Percentiles rank a stretch among this genome's conserved stretches.
These are phyloP conservation scores for Haplosporangium sp. DNA, from an alignment of 371 early-diverging fungal species.

Conservation along the genomic window DNA sequence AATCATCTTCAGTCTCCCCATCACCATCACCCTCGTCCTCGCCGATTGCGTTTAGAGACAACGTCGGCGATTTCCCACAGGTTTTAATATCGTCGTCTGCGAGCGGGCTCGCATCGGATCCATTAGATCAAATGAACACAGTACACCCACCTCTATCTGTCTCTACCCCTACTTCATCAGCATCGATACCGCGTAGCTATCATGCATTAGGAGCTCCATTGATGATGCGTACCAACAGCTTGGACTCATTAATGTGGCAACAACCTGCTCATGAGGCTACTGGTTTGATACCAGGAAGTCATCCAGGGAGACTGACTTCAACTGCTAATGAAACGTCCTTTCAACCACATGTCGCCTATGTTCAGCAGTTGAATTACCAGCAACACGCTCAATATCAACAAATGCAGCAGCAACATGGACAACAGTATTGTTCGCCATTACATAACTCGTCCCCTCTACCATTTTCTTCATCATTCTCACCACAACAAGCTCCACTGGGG, in stretches of 20 bases:
- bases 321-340: not conserved
- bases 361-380: conserved; percentile 4
- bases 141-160: not conserved
- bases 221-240: conserved; percentile 28
- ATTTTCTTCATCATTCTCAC: not conserved
- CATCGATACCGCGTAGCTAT: not conserved
- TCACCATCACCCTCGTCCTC: conserved; percentile 21
- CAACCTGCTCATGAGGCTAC: not conserved
- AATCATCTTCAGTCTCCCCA: conserved; percentile 12
- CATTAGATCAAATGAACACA: not conserved
- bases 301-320: conserved; percentile 15
- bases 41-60: conserved; percentile 10
- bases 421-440: not conserved
- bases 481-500: not conserved
- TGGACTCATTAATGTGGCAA: conserved; percentile 31
- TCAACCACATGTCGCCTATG: not conserved
- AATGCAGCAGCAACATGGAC: not conserved
- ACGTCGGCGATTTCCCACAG: not conserved
- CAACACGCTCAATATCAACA: conserved; percentile 7
- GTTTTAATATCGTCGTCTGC: not conserved
- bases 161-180: not conserved
- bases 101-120: not conserved
- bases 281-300: conserved; percentile 6
- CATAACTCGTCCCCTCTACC: not conserved
- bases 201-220: conserved; percentile 8